phyloP scores from a whole-genome alignment of 2,329 filamentous ascomycete genomes.

The Colletotrichum liaoningense region DNA sequence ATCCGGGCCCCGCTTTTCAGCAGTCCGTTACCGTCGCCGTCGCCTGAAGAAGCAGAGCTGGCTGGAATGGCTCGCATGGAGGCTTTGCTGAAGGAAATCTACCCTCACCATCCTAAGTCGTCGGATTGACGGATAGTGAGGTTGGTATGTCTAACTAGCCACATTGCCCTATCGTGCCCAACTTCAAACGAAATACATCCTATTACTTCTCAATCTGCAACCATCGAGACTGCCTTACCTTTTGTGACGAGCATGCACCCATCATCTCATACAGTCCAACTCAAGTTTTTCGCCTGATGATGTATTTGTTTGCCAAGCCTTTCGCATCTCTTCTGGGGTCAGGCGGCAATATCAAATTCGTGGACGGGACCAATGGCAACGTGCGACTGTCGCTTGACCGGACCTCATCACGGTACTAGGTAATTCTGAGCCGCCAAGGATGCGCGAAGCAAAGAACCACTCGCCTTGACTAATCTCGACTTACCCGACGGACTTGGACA shows the following conservation, averaged over 20 bases:
- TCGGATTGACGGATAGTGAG: slow-evolving; percentile 13
- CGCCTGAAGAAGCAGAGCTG: background rate
- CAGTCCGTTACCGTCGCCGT: background rate
- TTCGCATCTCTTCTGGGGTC: background rate
- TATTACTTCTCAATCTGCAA: too few species aligned
- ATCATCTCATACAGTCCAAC: background rate
- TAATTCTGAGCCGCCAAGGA: background rate
- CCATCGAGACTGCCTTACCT: too few species aligned
- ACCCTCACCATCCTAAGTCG: background rate
- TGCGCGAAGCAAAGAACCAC: background rate
- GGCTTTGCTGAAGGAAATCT: slow-evolving; percentile 4
- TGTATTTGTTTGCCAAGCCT: background rate
- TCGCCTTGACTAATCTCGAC: slow-evolving; percentile 21
- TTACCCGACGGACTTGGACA: slow-evolving; percentile 7
- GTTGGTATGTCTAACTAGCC: background rate
- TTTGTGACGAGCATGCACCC: background rate
- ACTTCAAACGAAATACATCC: too few species aligned
- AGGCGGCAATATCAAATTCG: background rate
- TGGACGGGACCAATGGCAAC: background rate
- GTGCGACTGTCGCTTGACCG: background rate
- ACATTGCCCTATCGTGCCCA: too few species aligned
- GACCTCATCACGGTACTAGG: slow-evolving; percentile 14
- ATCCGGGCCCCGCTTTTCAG: background rate
- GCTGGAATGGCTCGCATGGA: slow-evolving; percentile 6
- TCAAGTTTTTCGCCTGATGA: background rate